Base-by-base conservation (phyloP, 768 basidiomycete genomes). In the Aureoboletus auriporus region DNA sequence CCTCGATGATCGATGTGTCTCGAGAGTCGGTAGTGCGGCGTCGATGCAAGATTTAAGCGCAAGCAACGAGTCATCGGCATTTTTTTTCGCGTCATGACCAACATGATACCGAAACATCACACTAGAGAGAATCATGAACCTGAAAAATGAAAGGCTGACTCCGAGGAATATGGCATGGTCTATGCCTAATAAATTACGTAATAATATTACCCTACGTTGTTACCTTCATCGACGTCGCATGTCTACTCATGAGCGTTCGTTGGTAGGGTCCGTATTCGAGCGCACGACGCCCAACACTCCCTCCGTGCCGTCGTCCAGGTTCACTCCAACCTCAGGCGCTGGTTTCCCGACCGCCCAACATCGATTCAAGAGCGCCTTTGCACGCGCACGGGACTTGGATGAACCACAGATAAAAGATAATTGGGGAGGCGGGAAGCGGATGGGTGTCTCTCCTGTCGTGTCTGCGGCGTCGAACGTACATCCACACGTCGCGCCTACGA, bases 311-410 rank as follows among this genome's bases (percentile, higher is more conserved):
- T 59, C 65, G 17, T 42, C 55, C 9, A 57, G 52, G 28, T 57
- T 69, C 31, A 36, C 53, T 0, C 43, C 44, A 8, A 48, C 42
- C 1, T 62, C 44, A 23, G 64, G 42, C 65, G 68, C 73, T 26
- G 84, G 84, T 8, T 88, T 88, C 65, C 86, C 86, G 16, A 54
- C 64, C 1, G 84, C 77, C 4, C 73, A 79, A 43, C 86, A 86
- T 64, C 77, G 86, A 34, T 83, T 76, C 39, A 71, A 70, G 62
- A 84, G 83, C 51, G 78, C 81, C 16, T 84, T 84, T 68, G 68
- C 75, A 13, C 74, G 77, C 3, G 72, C 68, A 31, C 67, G 74
- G 53, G 76, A 34, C 4, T 23, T 23, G 20, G 30, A 79, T 33
- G 71, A 66, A 36, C 43, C 46, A 8, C 40, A 47, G 42, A 16